Percentiles rank a stretch among this genome's conserved stretches.
Conservation (phyloP, 345 rosid genomes). For the Psidium guajava region DNA sequence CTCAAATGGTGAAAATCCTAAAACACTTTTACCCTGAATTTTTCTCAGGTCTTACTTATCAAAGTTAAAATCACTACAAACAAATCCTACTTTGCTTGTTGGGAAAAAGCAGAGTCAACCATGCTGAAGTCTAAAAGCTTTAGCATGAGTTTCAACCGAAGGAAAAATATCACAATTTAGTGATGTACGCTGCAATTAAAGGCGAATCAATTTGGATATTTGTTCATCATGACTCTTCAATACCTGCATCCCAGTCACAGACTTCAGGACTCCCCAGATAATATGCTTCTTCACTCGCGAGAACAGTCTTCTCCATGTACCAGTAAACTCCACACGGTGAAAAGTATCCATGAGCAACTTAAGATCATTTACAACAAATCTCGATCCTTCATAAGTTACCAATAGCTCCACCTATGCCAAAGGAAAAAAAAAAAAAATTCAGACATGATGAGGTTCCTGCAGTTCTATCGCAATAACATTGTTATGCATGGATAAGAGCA, state of each 20-base stretch:
- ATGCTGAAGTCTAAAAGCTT: not conserved
- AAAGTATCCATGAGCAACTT: conserved; percentile 95
- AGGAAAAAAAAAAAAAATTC: not conserved
- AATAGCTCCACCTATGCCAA: conserved; percentile 65
- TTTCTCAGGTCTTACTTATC: not conserved
- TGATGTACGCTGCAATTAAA: not conserved
- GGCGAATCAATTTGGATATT: not conserved
- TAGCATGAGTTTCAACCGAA: not conserved
- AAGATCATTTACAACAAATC: conserved; percentile 93
- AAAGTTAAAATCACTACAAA: not conserved
- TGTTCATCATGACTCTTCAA: not conserved
- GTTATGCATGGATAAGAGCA: conserved; percentile 1
- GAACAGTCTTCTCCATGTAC: conserved; percentile 96
- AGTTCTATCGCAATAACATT: not conserved
- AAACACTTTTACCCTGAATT: not conserved
- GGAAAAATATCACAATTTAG: not conserved
- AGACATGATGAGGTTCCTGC: not conserved
- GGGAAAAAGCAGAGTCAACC: not conserved
- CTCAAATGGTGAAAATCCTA: not conserved
- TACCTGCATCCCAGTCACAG: conserved; percentile 99
- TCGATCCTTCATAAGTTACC: conserved; percentile 86
- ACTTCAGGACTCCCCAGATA: conserved; percentile 95
- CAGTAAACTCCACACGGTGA: conserved; percentile 76
- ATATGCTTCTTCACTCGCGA: conserved; percentile 97
- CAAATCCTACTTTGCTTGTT: not conserved